Conservation (phyloP, 108 stramenopile species). For the Cyclotella choctawhatcheeana region DNA sequence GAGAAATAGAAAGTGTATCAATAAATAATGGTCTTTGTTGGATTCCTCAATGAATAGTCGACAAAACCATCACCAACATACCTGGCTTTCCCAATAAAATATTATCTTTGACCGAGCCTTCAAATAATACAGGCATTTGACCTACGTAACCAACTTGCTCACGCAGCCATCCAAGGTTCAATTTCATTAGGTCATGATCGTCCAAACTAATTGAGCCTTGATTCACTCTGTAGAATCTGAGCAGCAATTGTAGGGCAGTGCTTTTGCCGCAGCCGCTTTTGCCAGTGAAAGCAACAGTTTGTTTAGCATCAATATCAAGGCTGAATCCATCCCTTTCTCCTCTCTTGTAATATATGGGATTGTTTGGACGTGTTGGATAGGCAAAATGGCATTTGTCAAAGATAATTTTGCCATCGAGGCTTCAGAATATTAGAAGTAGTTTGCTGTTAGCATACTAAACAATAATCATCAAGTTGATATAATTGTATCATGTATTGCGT, state of each 20-base stretch:
- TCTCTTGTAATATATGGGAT: slow-evolving; percentile 48
- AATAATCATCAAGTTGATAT: too few species aligned
- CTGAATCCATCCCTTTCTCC: slow-evolving; percentile 51
- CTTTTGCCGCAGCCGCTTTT: slow-evolving; percentile 72
- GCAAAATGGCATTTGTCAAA: slow-evolving; percentile 63
- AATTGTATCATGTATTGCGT: too few species aligned
- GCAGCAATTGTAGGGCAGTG: slow-evolving; percentile 61
- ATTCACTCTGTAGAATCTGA: slow-evolving; percentile 47
- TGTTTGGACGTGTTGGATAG: slow-evolving; percentile 66
- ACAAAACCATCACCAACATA: background rate
- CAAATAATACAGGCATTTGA: slow-evolving; percentile 76
- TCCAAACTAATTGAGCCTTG: slow-evolving; percentile 46
- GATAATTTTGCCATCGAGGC: slow-evolving; percentile 54
- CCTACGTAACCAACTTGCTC: slow-evolving; percentile 59
- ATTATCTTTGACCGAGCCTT: slow-evolving; percentile 65
- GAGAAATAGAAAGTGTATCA: background rate
- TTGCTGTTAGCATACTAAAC: too few species aligned
- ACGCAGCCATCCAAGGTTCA: slow-evolving; percentile 50
- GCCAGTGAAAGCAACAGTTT: slow-evolving; percentile 80
- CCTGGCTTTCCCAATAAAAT: slow-evolving; percentile 57
- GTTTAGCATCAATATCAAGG: slow-evolving; percentile 59
- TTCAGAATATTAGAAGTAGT: too few species aligned
- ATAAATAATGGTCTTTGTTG: too few species aligned
- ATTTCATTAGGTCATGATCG: slow-evolving; percentile 45
- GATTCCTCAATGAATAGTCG: too few species aligned